Evolutionary conservation across 2,329 filamentous ascomycete genomes (phyloP), one percentile per base, ranked within the genome.

Genomic region (Didymosphaeria variabile): DNA sequence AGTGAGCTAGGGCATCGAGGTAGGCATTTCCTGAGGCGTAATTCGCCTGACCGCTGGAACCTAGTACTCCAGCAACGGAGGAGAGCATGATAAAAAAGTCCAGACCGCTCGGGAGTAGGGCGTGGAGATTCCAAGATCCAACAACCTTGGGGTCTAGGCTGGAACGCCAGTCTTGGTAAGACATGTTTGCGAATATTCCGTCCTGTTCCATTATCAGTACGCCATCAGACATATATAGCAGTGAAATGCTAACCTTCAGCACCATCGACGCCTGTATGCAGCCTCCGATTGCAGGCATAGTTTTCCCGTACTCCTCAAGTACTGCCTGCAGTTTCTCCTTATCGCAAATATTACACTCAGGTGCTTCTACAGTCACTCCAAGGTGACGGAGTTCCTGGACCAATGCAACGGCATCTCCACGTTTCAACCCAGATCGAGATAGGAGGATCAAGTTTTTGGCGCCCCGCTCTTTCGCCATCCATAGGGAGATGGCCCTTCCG

Each of bases 201-300:
- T 38, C 36, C 36, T 38, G 5, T 1, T 3, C 26, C 36, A 12
- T 21, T 21, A 1, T 1, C 3, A 1, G 1, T 31, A 23, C 50
- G 56, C 3, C 52, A 5, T 44, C 36, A 23, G 19, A 19, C 4
- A 42, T 46, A 29, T 67, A 60, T 2, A 53, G 38, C n/a, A 51
- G 32, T 6, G 61, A 31, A 0, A 34, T 42, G 17, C 40, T 4
- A 36, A 47, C 40, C 19, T 46, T 46, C 1, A 67, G 54, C 2
- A 67, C 60, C 63, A 67, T 67, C 17, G 65, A 63, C 6, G 45
- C 57, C 44, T 67, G 65, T 19, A 67, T 49, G 46, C 62, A 61
- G 4, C 65, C 65, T 29, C 47, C 57, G 15, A 67, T 64, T 2
- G 65, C 63, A 19, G 63, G 63, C 55, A 61, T 34, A n/a, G n/a